Evolutionary conservation across 805 yeast genomes (phyloP).

Genomic region (Candida chilensis): DNA sequence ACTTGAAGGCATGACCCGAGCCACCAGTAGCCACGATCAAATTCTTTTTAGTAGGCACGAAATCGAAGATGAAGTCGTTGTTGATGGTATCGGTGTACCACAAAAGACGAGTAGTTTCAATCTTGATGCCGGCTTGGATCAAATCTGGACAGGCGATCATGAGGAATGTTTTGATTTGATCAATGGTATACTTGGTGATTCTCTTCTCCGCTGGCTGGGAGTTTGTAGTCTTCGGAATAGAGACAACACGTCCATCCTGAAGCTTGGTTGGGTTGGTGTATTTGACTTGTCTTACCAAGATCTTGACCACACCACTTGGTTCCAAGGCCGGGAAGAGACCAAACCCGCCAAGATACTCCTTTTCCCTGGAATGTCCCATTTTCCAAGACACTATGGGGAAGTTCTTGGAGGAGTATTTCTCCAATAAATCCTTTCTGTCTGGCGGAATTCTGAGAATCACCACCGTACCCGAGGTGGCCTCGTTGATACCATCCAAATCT

Average conservation of each 20-base stretch:
- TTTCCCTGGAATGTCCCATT: conserved; percentile 16
- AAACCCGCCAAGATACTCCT: conserved; percentile 17
- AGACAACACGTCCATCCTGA: conserved; percentile 9
- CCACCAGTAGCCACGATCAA: conserved; percentile 22
- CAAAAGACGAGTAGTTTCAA: conserved; percentile 11
- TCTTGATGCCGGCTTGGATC: conserved; percentile 9
- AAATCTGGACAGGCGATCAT: conserved; percentile 15
- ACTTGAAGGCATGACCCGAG: conserved; percentile 23
- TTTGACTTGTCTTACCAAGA: conserved; percentile 23
- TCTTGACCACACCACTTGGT: conserved; percentile 23
- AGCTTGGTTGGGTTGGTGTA: conserved; percentile 17
- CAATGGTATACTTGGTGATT: conserved; percentile 13
- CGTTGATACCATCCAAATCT: conserved; percentile 19
- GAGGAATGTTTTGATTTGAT: conserved; percentile 14
- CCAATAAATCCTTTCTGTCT: conserved; percentile 16
- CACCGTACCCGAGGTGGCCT: conserved; percentile 26
- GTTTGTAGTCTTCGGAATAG: conserved; percentile 17
- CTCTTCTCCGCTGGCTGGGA: conserved; percentile 9
- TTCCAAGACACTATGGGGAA: conserved; percentile 26
- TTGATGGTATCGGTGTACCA: conserved; percentile 25
- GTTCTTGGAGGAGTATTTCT: conserved; percentile 18
- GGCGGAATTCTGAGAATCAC: conserved; percentile 22
- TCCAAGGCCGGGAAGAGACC: conserved; percentile 21
- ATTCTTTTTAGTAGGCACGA: conserved; percentile 16
- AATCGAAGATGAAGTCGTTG: conserved; percentile 18